Evolutionary conservation across 306 rosid species (phyloP).

Genomic region (Luffa acutangula): DNA sequence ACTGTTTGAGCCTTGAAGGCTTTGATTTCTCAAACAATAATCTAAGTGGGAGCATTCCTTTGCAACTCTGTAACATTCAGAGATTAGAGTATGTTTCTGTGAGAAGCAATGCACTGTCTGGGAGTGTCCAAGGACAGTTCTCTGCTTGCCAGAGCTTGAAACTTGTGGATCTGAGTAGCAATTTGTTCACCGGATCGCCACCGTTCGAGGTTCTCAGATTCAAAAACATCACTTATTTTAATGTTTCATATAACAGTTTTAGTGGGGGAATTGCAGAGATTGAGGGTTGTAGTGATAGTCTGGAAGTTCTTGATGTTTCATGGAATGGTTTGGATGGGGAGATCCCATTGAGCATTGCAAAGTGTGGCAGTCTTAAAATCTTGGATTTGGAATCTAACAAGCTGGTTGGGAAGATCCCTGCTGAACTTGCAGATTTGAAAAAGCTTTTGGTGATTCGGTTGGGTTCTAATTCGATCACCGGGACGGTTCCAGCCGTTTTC

Average conservation of each 20-base stretch:
- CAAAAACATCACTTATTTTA: slow-evolving; percentile 57
- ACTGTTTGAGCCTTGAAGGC: slow-evolving; percentile 79
- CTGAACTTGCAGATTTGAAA: slow-evolving; percentile 35
- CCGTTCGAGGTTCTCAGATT: slow-evolving; percentile 57
- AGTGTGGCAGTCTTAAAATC: slow-evolving; percentile 60
- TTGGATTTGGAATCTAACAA: slow-evolving; percentile 61
- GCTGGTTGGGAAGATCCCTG: slow-evolving; percentile 61
- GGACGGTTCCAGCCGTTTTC: slow-evolving; percentile 50
- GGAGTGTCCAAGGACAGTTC: slow-evolving; percentile 39
- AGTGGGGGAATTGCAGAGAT: slow-evolving; percentile 55
- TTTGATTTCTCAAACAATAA: slow-evolving; percentile 89
- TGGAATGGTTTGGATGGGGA: slow-evolving; percentile 68
- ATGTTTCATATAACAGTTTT: slow-evolving; percentile 55
- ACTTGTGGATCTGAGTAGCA: slow-evolving; percentile 69
- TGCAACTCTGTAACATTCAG: slow-evolving; percentile 50
- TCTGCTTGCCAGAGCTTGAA: slow-evolving; percentile 53
- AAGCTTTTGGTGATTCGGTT: slow-evolving; percentile 57
- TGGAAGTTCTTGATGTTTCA: slow-evolving; percentile 76
- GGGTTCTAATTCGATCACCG: slow-evolving; percentile 63
- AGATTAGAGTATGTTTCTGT: slow-evolving; percentile 54
- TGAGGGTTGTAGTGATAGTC: slow-evolving; percentile 45
- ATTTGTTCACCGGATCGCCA: slow-evolving; percentile 48
- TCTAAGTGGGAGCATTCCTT: slow-evolving; percentile 65
- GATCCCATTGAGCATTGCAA: slow-evolving; percentile 64
- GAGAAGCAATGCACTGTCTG: slow-evolving; percentile 68